Conservation (phyloP, 2,329 filamentous ascomycete genomes). For the Onygenales sp. region DNA sequence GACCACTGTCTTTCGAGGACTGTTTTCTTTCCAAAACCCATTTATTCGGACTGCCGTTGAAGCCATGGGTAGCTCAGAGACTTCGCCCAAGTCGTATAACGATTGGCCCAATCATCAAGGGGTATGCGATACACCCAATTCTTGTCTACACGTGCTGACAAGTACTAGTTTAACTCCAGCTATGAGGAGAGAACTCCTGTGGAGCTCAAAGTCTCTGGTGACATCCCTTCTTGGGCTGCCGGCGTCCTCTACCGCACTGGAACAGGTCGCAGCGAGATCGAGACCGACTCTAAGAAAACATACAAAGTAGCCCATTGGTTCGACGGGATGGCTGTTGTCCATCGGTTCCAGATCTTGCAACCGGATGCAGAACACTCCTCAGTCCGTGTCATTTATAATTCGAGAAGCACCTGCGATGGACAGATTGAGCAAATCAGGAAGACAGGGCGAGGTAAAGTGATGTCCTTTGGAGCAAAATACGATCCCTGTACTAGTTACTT, state of each 20-base stretch:
- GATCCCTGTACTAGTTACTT: slow-evolving; percentile 70
- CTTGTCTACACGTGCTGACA: slow-evolving; percentile 7
- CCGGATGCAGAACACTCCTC: slow-evolving; percentile 22
- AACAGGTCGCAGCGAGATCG: slow-evolving; percentile 55
- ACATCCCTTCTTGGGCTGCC: slow-evolving; percentile 61
- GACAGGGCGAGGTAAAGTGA: slow-evolving; percentile 46
- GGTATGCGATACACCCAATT: slow-evolving; percentile 23
- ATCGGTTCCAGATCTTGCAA: slow-evolving; percentile 60
- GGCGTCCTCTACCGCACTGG: slow-evolving; percentile 68
- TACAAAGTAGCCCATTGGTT: slow-evolving; percentile 68
- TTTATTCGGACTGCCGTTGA: background rate
- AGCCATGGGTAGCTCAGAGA: slow-evolving; percentile 1
- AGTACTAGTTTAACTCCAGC: slow-evolving; percentile 54
- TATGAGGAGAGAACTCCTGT: slow-evolving; percentile 58
- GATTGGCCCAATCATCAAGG: slow-evolving; percentile 46
- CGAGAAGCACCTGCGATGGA: slow-evolving; percentile 56
- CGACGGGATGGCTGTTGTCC: slow-evolving; percentile 62
- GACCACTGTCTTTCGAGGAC: background rate
- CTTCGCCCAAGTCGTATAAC: slow-evolving; percentile 20
- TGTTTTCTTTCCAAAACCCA: background rate
- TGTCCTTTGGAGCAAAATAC: slow-evolving; percentile 60
- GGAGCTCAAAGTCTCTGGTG: slow-evolving; percentile 52
- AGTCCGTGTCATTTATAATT: slow-evolving; percentile 57
- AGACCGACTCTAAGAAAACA: slow-evolving; percentile 49
- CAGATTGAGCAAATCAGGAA: slow-evolving; percentile 52